Percentiles rank a stretch among this genome's conserved stretches.
Conservation (phyloP, 2,329 filamentous ascomycete genomes). For the Fusarium proliferatum region DNA sequence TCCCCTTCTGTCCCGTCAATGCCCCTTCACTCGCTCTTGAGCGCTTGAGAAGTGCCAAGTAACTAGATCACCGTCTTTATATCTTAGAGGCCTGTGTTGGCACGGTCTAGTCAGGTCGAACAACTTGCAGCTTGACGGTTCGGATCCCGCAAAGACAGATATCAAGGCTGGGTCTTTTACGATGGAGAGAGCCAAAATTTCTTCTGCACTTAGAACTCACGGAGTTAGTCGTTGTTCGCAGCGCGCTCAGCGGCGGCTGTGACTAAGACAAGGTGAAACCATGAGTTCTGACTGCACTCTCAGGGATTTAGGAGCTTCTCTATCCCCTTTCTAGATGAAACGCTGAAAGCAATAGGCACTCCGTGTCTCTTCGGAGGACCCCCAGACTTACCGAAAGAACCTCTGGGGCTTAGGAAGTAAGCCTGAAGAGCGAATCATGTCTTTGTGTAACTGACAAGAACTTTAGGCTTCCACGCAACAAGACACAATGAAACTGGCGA, state of each 20-base stretch:
- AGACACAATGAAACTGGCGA: neutral
- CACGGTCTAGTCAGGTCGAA: neutral
- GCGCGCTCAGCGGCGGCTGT: neutral
- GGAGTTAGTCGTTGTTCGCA: neutral
- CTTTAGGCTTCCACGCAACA: neutral
- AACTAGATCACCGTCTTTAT: too few species aligned
- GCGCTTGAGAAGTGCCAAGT: too few species aligned
- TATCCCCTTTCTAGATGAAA: neutral
- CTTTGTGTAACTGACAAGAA: neutral
- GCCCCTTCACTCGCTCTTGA: neutral
- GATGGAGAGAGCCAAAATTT: neutral
- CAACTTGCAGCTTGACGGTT: neutral
- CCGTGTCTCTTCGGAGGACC: neutral
- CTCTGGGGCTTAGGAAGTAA: neutral
- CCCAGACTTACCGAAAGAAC: neutral
- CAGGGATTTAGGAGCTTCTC: neutral
- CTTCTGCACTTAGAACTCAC: neutral
- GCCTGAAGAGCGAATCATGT: neutral
- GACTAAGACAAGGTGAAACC: neutral
- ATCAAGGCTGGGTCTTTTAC: too few species aligned
- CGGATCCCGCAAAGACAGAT: neutral
- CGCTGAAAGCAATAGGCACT: neutral
- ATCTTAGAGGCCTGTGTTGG: too few species aligned
- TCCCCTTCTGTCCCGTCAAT: too few species aligned
- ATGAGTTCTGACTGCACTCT: neutral